phyloP scores from a whole-genome alignment of 352 stramenopile genomes.

The Achlya hypogyna region DNA sequence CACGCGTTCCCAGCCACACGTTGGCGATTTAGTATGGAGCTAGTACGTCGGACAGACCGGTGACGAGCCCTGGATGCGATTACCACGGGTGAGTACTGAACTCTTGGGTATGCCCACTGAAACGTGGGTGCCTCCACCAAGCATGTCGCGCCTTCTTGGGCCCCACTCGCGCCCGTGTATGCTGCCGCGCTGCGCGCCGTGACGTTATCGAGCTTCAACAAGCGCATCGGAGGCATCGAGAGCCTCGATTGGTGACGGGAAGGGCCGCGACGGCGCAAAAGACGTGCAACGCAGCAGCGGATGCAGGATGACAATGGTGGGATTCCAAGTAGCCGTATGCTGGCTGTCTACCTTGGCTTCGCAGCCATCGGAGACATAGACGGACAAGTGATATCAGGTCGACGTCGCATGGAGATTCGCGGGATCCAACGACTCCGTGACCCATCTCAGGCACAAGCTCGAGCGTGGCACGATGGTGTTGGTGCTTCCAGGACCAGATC shows the following conservation, averaged over 20 bases:
- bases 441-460: no score
- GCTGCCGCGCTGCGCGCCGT: not conserved
- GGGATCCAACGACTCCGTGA: no score
- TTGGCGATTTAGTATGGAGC: not conserved
- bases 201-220: not conserved
- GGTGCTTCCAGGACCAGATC: no score
- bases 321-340: not conserved
- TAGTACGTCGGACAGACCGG: not conserved
- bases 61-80: not conserved
- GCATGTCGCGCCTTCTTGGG: no score
- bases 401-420: no score
- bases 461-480: no score
- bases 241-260: no score
- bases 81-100: not conserved
- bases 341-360: no score
- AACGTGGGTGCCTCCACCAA: not conserved
- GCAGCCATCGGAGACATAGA: no score
- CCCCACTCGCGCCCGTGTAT: no score
- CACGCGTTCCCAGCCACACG: not conserved
- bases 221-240: not conserved
- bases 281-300: not conserved
- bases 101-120: not conserved
- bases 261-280: no score
- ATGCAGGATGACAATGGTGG: not conserved
- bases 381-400: no score